phyloP scores from a whole-genome alignment of 106 monocot species.

The Vanilla planifolia region DNA sequence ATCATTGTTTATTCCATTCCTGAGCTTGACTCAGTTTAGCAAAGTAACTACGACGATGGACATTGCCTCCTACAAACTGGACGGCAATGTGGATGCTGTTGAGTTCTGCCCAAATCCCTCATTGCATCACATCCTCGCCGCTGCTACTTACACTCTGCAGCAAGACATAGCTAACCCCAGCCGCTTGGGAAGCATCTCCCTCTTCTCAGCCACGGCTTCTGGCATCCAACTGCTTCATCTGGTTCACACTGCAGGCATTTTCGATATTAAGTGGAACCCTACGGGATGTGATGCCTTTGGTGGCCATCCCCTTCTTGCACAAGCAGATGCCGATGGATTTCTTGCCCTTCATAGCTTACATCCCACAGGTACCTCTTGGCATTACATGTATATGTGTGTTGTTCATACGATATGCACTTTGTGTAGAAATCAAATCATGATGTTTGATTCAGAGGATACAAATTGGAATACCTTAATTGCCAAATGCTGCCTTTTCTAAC shows the following conservation, averaged over 20 bases:
- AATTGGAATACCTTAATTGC: background rate
- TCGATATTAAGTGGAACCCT: constrained; percentile 65
- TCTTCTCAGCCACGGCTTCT: constrained; percentile 28
- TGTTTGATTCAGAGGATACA: background rate
- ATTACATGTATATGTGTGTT: too few species aligned
- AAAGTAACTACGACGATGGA: constrained; percentile 57
- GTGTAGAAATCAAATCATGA: background rate
- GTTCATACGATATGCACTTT: too few species aligned
- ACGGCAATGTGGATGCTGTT: constrained; percentile 81
- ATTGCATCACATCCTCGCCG: constrained; percentile 42
- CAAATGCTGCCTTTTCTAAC: background rate
- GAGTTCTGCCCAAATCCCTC: constrained; percentile 53
- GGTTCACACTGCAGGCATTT: constrained; percentile 37
- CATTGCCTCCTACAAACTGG: constrained; percentile 36
- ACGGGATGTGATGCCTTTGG: background rate
- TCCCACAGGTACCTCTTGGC: background rate
- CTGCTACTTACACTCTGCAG: constrained; percentile 60
- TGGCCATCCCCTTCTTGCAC: constrained; percentile 49
- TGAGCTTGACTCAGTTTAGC: background rate
- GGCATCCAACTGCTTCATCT: constrained; percentile 33
- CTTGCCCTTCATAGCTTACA: constrained; percentile 39
- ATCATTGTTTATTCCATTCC: too few species aligned
- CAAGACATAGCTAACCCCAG: constrained; percentile 24
- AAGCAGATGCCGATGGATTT: constrained; percentile 68
- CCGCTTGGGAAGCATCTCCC: constrained; percentile 51